A percentile compares a stretch with the other conserved stretches of the same genome.
Evolutionary conservation across 2,329 filamentous ascomycete species (phyloP).

Genomic region (Pseudodiploospora longispora): DNA sequence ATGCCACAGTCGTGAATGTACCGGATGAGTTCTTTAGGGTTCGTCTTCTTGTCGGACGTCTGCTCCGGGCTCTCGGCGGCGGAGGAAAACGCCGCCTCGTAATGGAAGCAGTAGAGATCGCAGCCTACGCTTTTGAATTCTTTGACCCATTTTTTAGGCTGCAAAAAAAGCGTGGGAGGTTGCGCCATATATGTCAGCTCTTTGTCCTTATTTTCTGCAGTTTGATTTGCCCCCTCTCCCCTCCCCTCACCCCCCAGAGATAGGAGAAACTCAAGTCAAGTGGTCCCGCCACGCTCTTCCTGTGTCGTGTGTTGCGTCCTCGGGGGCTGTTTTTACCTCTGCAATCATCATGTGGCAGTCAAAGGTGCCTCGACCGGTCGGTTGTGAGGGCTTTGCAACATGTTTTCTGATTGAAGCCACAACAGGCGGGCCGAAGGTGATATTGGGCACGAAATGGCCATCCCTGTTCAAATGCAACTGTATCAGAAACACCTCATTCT

Average conservation of each 20-base stretch:
- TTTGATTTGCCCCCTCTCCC: not conserved
- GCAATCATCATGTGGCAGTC: constrained; percentile 99
- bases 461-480: constrained; percentile 52
- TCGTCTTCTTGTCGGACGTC: constrained; percentile 63
- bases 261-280: not conserved
- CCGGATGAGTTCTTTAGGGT: constrained; percentile 72
- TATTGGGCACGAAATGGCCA: constrained; percentile 97
- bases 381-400: constrained; percentile 64
- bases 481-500: constrained; percentile 2
- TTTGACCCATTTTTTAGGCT: constrained; percentile 98
- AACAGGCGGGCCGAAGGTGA: constrained; percentile 92
- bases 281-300: too few relatives aligned
- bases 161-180: constrained; percentile 1
- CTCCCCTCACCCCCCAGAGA: not conserved
- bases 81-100: constrained; percentile 87
- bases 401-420: constrained; percentile 88
- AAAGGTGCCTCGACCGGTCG: constrained; percentile 79
- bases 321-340: constrained; percentile 54
- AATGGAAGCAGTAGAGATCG: constrained; percentile 99
- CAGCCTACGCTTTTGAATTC: constrained; percentile 91
- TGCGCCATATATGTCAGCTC: not conserved
- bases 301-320: too few relatives aligned
- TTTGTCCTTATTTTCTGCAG: too few relatives aligned
- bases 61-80: constrained; percentile 73
- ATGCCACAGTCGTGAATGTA: constrained; percentile 87